Conservation (phyloP, 345 rosid species). For the Euclidium syriacum region DNA sequence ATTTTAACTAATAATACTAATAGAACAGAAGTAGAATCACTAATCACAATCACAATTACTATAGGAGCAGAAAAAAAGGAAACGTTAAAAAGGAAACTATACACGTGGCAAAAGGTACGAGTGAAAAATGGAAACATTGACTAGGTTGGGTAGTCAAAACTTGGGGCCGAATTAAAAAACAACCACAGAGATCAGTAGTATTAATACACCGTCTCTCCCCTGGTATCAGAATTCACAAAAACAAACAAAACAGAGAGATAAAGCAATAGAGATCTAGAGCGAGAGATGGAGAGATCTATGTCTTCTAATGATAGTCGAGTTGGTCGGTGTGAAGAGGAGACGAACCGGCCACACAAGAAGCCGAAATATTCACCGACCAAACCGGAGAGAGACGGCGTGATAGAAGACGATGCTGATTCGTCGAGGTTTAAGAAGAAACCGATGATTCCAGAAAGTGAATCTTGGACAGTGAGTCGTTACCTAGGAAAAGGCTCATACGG, state of each 20-base stretch:
- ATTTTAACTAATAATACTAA: too few species aligned
- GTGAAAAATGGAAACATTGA: too few species aligned
- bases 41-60: too few species aligned
- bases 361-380: background rate
- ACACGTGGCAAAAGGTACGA: too few species aligned
- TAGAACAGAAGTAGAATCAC: too few species aligned
- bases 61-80: too few species aligned
- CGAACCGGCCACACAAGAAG: slow-evolving; percentile 7
- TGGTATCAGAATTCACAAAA: background rate
- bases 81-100: too few species aligned
- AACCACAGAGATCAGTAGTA: too few species aligned
- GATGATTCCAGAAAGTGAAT: background rate
- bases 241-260: background rate
- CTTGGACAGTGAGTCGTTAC: background rate
- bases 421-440: background rate
- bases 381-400: background rate
- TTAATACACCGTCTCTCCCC: too few species aligned
- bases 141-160: too few species aligned
- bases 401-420: background rate
- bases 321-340: background rate
- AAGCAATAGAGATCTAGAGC: background rate
- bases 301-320: background rate
- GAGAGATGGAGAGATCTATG: background rate
- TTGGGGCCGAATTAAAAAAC: too few species aligned
- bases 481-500: slow-evolving; percentile 4